These are phyloP conservation scores for Allium cepa DNA, from an alignment of 106 monocot species.

Conservation along the genomic window DNA sequence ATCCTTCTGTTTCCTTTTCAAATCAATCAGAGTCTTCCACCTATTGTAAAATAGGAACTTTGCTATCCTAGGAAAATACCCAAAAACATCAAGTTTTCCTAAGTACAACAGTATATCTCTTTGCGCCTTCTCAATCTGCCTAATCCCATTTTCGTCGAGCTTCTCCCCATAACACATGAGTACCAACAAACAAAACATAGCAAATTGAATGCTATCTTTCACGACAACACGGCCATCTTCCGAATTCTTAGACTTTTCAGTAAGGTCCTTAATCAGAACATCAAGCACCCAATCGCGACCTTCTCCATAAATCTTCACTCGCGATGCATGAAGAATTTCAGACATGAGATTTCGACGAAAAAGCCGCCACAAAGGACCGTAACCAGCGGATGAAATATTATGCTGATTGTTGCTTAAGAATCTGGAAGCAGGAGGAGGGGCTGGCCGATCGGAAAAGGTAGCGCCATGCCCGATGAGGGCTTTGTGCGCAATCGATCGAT, in stretches of 20 bases:
- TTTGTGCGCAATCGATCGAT: conserved; percentile 24
- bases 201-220: conserved; percentile 16
- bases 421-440: not conserved
- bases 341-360: conserved; percentile 25
- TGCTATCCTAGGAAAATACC: not conserved
- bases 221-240: conserved; percentile 6
- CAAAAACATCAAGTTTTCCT: not conserved
- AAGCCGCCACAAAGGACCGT: conserved; percentile 38
- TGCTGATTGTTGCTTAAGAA: conserved; percentile 13
- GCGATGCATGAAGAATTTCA: conserved; percentile 22
- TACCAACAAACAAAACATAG: conserved; percentile 13
- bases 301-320: conserved; percentile 11
- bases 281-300: conserved; percentile 24
- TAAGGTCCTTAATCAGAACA: not conserved
- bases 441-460: conserved; percentile 21
- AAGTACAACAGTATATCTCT: not conserved
- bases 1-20: conserved; percentile 3
- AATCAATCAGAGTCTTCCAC: not conserved
- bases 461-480: conserved; percentile 25
- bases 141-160: conserved; percentile 11
- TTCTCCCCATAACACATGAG: conserved; percentile 20
- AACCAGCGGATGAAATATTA: conserved; percentile 13
- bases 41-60: not conserved
- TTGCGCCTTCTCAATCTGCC: conserved; percentile 1
- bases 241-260: not conserved